Conservation (phyloP, 805 yeast species). For the Schizosaccharomyces japonicus region DNA sequence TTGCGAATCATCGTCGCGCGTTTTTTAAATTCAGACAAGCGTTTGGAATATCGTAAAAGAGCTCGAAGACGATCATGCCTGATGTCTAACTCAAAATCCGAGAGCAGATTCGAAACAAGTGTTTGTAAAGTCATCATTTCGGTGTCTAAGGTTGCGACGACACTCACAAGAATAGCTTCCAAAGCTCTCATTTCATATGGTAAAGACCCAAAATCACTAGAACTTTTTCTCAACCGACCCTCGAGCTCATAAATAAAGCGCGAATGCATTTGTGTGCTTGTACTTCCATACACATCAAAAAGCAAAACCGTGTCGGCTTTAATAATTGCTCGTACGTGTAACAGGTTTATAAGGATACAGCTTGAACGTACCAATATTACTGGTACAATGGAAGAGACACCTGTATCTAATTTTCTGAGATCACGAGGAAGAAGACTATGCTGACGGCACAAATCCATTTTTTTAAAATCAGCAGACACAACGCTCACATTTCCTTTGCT, state of each 20-base stretch:
- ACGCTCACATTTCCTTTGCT: constrained; percentile 40
- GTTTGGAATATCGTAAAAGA: constrained; percentile 62
- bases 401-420: constrained; percentile 64
- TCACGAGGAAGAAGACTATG: constrained; percentile 76
- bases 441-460: constrained; percentile 34
- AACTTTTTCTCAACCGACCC: constrained; percentile 28
- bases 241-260: constrained; percentile 63
- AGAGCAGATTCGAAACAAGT: constrained; percentile 45
- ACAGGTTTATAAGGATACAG: constrained; percentile 56
- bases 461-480: constrained; percentile 48
- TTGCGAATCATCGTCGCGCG: constrained; percentile 65
- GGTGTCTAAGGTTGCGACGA: constrained; percentile 49
- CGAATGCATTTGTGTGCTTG: constrained; percentile 44
- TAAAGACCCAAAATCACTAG: constrained; percentile 21
- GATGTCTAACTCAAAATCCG: constrained; percentile 59
- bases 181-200: constrained; percentile 82
- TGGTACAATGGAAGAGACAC: constrained; percentile 67
- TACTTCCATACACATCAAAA: constrained; percentile 43
- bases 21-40: constrained; percentile 59
- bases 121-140: constrained; percentile 72
- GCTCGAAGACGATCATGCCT: constrained; percentile 59
- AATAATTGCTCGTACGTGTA: constrained; percentile 78
- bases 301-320: constrained; percentile 56
- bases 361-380: constrained; percentile 56
- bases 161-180: constrained; percentile 66